Percentiles rank a stretch among this genome's conserved stretches.
These are phyloP conservation scores for Rossbeevera mucosa DNA, from an alignment of 768 basidiomycete genomes.

Conservation along the genomic window DNA sequence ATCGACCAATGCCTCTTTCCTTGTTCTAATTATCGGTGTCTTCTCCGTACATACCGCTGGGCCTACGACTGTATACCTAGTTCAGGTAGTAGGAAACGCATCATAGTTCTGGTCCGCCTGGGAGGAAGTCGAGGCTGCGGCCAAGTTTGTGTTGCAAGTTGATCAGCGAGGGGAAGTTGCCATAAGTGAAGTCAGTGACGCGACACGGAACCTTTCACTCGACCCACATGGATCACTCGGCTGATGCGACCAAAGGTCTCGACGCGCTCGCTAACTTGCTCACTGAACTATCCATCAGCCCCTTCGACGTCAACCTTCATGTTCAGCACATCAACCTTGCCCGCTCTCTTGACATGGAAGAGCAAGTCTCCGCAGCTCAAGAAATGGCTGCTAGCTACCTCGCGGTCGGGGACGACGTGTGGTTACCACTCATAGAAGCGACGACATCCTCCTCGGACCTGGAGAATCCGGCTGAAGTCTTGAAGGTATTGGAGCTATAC, in stretches of 20 bases:
- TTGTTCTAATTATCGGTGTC: background rate
- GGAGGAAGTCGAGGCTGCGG: background rate
- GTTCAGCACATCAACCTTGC: conserved; percentile 62
- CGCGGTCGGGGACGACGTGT: conserved; percentile 65
- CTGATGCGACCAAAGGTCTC: conserved; percentile 38
- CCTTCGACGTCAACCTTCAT: conserved; percentile 63
- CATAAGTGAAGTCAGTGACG: background rate
- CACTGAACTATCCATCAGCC: conserved; percentile 50
- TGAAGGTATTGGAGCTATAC: conserved; percentile 59
- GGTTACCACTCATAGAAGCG: conserved; percentile 62
- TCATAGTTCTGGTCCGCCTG: too few relatives aligned
- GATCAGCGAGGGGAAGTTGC: too few relatives aligned
- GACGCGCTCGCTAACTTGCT: conserved; percentile 62
- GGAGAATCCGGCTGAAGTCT: conserved; percentile 46
- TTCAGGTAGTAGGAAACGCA: background rate
- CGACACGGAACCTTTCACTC: background rate
- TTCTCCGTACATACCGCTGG: background rate
- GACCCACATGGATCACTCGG: conserved; percentile 47
- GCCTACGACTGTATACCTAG: background rate
- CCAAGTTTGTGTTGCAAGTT: background rate
- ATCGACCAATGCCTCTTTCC: background rate
- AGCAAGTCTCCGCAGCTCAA: conserved; percentile 56
- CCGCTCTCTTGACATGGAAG: conserved; percentile 50
- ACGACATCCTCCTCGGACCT: conserved; percentile 49
- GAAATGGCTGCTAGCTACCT: conserved; percentile 62